These are phyloP conservation scores for Penicillium tannophilum DNA, from an alignment of 495 filamentous ascomycete genomes.

Conservation along the genomic window DNA sequence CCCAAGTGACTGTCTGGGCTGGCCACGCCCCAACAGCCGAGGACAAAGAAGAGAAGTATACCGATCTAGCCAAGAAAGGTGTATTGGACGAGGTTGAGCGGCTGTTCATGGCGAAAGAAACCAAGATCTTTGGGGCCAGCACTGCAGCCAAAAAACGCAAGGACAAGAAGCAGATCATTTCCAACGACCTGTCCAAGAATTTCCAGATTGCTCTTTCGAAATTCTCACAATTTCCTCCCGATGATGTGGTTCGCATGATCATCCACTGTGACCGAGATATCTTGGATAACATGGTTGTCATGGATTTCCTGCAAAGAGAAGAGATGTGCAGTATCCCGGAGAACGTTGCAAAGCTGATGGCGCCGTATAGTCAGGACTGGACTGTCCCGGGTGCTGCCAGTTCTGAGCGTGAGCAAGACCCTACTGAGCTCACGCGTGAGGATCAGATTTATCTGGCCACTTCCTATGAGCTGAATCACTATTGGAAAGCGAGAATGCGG, in stretches of 20 bases:
- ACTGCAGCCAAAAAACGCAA: conserved; percentile 66
- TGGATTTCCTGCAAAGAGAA: conserved; percentile 94
- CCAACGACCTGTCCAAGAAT: conserved; percentile 83
- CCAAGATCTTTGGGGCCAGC: conserved; percentile 76
- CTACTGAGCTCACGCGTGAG: conserved; percentile 83
- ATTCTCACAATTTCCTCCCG: conserved; percentile 75
- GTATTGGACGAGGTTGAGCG: conserved; percentile 97
- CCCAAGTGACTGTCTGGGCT: conserved; percentile 95
- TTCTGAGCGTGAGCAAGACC: conserved; percentile 83
- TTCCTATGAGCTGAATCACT: conserved; percentile 93
- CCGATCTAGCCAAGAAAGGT: conserved; percentile 87
- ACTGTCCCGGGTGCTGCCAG: conserved; percentile 82
- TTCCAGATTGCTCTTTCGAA: conserved; percentile 94
- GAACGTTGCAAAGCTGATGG: conserved; percentile 86
- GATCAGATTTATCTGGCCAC: conserved; percentile 95
- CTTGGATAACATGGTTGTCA: conserved; percentile 89
- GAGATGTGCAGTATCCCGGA: conserved; percentile 91
- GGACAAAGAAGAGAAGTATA: conserved; percentile 91
- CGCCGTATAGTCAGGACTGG: conserved; percentile 95
- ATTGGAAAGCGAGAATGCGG: conserved; percentile 97
- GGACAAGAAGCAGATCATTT: conserved; percentile 97
- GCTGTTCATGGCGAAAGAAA: conserved; percentile 95
- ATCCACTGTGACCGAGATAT: conserved; percentile 93
- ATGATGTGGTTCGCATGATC: conserved; percentile 87
- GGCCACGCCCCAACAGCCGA: conserved; percentile 76